Conservation (phyloP, 768 basidiomycete genomes). For the Infundibulicybe gibba region DNA sequence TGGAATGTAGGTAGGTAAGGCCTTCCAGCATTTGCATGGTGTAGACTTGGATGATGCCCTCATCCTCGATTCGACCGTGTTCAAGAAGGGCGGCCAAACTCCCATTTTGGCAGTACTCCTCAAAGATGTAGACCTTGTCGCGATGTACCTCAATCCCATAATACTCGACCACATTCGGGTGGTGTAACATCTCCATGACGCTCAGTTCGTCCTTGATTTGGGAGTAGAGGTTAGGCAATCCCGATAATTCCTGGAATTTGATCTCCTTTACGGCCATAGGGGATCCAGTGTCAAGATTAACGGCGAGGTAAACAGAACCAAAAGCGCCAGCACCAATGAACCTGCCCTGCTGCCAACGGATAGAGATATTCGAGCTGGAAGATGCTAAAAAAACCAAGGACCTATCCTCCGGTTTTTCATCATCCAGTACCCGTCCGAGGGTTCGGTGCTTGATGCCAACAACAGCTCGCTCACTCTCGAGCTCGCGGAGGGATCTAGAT, state of each 20-base stretch:
- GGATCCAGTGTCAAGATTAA: constrained; percentile 92
- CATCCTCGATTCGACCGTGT: constrained; percentile 94
- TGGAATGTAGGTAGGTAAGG: constrained; percentile 87
- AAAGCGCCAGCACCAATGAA: constrained; percentile 99
- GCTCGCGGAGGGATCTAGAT: constrained; percentile 47
- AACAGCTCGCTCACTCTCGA: constrained; percentile 64
- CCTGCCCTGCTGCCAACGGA: constrained; percentile 97
- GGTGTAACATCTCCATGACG: constrained; percentile 97
- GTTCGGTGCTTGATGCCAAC: constrained; percentile 68
- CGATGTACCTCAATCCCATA: constrained; percentile 99
- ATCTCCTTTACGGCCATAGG: constrained; percentile 99
- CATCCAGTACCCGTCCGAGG: constrained; percentile 89
- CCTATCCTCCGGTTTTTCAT: constrained; percentile 90
- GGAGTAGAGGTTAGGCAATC: constrained; percentile 81
- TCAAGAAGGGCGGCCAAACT: constrained; percentile 86
- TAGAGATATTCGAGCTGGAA: constrained; percentile 91
- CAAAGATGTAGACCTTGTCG: constrained; percentile 98
- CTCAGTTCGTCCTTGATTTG: constrained; percentile 95
- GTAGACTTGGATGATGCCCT: constrained; percentile 92
- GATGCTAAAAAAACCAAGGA: constrained; percentile 93
- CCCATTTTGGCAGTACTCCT: constrained; percentile 97
- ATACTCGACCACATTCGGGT: constrained; percentile 97
- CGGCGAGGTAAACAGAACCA: constrained; percentile 98
- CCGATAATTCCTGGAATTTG: constrained; percentile 91
- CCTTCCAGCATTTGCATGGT: constrained; percentile 97